Evolutionary conservation across 129 eudicot genomes (phyloP), one percentile per base, ranked within the genome.

Genomic region (Artemisia annua): DNA sequence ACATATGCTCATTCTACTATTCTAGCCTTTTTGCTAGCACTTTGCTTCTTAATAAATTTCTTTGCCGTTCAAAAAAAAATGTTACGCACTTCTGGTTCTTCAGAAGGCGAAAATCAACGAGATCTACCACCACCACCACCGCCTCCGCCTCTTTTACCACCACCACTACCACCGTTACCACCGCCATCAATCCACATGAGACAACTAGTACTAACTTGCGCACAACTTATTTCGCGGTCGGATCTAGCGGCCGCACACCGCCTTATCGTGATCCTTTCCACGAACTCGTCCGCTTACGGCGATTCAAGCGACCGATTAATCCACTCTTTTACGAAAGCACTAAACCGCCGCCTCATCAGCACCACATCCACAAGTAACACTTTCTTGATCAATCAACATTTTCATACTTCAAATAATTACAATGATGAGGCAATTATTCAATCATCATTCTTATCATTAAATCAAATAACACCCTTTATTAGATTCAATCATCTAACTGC

Each of bases 401-500:
- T 5, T 22, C 48, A 28, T 15, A 12, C 5, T 62, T 30, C 67
- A 39, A 30, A 62, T 62, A 62, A 1, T n/a, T 15, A 60, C 63
- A 22, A 52, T n/a, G 70, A 43, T 14, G 78, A 75, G 10, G 75
- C 84, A 7, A 69, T 76, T n/a, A 19, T 88, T 44, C 95, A 86
- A 15, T 87, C 98, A 4, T 81, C 98, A 0, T 90, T 86, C 76
- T 39, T 94, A 0, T 75, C 91, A 10, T 84, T 94, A 8, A 94
- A 94, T 73, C 91, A 94, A 74, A 71, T 90, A 11, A 95, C 99
- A 7, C 99, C 99, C 1, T 95, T 88, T 69, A 76, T 91, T 15
- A 73, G 96, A 78, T 95, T 95, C 63, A 73, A 79, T 22, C 97
- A 95, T 10, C 86, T 95, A 18, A 95, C 99, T 0, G 99, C 99